Base-by-base conservation (phyloP, 2,329 filamentous ascomycete species). In the Botrytis sinoallii region DNA sequence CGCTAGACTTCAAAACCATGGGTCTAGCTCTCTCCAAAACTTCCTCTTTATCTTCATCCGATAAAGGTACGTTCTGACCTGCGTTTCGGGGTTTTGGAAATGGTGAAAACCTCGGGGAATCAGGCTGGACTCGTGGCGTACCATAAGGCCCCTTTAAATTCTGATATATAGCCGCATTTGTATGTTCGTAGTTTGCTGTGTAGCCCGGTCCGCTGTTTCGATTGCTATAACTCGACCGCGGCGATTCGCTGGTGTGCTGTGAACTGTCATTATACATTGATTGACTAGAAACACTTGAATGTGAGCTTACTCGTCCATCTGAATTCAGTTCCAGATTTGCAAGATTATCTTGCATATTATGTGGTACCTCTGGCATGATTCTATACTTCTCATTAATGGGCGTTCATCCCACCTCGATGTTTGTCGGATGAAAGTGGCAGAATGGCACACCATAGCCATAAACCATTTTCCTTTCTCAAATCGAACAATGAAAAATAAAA, bases 271-370 rank as follows among this genome's bases (percentile, higher is more conserved):
- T 76, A 74, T 68, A 73, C 42, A 60, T 66, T 60, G 77, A 75
- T 79, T 81, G 79, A 70, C 77, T 75, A 35, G 73, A 78, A 66
- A 65, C 70, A 60, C 74, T 76, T 59, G 75, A 76, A 25, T 73
- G 75, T 9, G 75, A 77, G 75, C 78, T 79, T 76, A 77, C 76
- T 60, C 76, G 78, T 68, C 73, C 78, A 76, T 74, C 79, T 75
- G 92, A 92, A 85, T 94, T 91, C 75, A 94, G 87, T 86, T 98
- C 95, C 85, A 99, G 90, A 83, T 95, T 91, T 80, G 95, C 93
- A 77, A 99, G 89, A 84, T 93, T 95, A 81, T 97, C 92, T 85
- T 97, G 94, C 89, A 99, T 98, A 84, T 97, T 95, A 84, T 95
- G 93, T 78, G 95, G 94, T 77, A 98, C 94, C 87, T 98, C 94